Conservation (phyloP, 306 rosid species). For the Cucurbita pepo region DNA sequence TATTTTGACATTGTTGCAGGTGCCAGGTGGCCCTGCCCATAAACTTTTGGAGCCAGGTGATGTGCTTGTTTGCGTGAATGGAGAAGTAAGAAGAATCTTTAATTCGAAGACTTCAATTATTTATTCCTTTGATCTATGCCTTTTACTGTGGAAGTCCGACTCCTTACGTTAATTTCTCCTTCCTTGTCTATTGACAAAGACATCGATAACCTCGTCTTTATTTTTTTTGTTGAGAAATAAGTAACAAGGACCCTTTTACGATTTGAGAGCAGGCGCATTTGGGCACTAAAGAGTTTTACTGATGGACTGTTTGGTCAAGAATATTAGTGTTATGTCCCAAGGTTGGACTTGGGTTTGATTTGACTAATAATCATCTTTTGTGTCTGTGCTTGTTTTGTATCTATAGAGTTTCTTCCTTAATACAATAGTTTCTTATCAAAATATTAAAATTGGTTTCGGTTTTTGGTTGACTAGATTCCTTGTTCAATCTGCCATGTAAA, state of each 20-base stretch:
- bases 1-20: constrained; percentile 41
- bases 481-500: neutral
- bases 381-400: neutral
- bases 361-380: neutral
- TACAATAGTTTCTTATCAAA: neutral
- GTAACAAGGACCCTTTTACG: neutral
- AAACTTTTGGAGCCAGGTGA: constrained; percentile 90
- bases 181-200: neutral
- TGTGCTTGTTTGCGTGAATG: constrained; percentile 82
- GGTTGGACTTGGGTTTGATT: neutral
- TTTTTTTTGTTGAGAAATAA: neutral
- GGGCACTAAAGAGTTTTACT: neutral
- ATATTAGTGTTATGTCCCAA: neutral
- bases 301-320: neutral
- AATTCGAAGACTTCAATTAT: neutral
- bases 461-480: neutral
- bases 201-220: neutral
- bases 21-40: constrained; percentile 86
- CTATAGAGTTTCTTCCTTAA: neutral
- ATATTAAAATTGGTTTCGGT: neutral
- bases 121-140: neutral
- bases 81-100: constrained; percentile 52
- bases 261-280: neutral
- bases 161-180: neutral
- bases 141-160: neutral